These are phyloP conservation scores for Starmera caribaea DNA, from an alignment of 805 yeast species.

Conservation along the genomic window DNA sequence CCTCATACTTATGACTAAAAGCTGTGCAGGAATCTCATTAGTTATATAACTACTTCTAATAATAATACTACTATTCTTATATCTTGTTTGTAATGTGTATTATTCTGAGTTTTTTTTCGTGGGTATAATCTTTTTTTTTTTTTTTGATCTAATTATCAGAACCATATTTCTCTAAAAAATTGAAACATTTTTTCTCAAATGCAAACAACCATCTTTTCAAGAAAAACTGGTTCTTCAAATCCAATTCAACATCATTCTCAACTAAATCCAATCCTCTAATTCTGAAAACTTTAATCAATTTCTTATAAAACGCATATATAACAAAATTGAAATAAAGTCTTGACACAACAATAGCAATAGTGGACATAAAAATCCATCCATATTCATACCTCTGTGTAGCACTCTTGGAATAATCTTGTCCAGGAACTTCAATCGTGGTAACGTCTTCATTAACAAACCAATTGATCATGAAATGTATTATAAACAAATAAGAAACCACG, in stretches of 20 bases:
- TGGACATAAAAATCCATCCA: constrained; percentile 43
- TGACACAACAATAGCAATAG: constrained; percentile 34
- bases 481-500: constrained; percentile 52
- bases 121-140: too few species aligned
- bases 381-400: constrained; percentile 54
- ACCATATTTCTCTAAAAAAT: constrained; percentile 5
- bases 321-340: constrained; percentile 55
- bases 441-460: constrained; percentile 58
- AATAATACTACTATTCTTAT: too few species aligned
- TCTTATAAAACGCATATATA: constrained; percentile 49
- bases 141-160: too few species aligned
- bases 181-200: constrained; percentile 22
- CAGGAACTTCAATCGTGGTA: constrained; percentile 12
- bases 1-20: too few species aligned
- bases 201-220: constrained; percentile 21
- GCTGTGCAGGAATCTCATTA: too few species aligned
- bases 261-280: constrained; percentile 24
- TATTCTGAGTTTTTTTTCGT: too few species aligned
- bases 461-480: constrained; percentile 59
- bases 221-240: constrained; percentile 22
- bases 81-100: too few species aligned
- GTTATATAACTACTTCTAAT: too few species aligned
- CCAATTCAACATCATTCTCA: constrained; percentile 24
- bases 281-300: constrained; percentile 39
- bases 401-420: constrained; percentile 29